These are phyloP conservation scores for Magnaporthiopsis incrustans DNA, from an alignment of 2,329 filamentous ascomycete genomes.

Conservation along the genomic window DNA sequence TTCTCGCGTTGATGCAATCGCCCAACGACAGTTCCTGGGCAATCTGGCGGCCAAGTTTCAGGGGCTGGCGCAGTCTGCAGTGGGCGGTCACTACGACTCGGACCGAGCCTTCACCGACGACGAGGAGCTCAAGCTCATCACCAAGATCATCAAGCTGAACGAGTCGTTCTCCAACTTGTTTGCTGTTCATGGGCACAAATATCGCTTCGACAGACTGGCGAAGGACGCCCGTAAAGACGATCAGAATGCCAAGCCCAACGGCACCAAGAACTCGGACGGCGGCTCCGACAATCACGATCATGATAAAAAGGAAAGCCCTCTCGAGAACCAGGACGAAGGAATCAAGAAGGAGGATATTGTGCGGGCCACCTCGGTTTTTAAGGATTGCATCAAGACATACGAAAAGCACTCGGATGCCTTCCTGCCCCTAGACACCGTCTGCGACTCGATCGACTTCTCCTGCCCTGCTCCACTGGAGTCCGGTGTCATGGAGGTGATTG, in stretches of 20 bases:
- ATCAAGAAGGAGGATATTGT: no score
- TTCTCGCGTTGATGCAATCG: slow-evolving; percentile 17
- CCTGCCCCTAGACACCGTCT: slow-evolving; percentile 18
- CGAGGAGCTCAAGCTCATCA: slow-evolving; percentile 26
- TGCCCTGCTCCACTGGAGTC: slow-evolving; percentile 13
- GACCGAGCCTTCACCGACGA: slow-evolving; percentile 21
- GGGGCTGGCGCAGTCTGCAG: slow-evolving; percentile 18
- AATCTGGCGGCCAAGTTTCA: slow-evolving; percentile 25
- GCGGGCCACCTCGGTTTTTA: no score
- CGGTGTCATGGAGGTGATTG: slow-evolving; percentile 36
- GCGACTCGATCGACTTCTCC: slow-evolving; percentile 13
- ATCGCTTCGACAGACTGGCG: slow-evolving; percentile 4
- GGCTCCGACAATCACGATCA: slow-evolving; percentile 5
- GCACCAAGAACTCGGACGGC: no score
- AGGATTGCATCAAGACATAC: no score
- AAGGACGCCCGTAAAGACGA: slow-evolving; percentile 17
- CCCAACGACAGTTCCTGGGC: slow-evolving; percentile 28
- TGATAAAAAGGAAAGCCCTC: no score
- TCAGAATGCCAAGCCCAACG: background rate
- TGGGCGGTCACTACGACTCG: slow-evolving; percentile 28
- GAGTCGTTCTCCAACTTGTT: slow-evolving; percentile 26
- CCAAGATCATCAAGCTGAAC: slow-evolving; percentile 27
- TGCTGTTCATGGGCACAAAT: slow-evolving; percentile 20
- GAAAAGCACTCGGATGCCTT: no score
- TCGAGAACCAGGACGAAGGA: no score